A percentile compares a stretch with the other conserved stretches of the same genome.
phyloP scores from a whole-genome alignment of 495 filamentous ascomycete species.

The Penicillium cosmopolitanum region DNA sequence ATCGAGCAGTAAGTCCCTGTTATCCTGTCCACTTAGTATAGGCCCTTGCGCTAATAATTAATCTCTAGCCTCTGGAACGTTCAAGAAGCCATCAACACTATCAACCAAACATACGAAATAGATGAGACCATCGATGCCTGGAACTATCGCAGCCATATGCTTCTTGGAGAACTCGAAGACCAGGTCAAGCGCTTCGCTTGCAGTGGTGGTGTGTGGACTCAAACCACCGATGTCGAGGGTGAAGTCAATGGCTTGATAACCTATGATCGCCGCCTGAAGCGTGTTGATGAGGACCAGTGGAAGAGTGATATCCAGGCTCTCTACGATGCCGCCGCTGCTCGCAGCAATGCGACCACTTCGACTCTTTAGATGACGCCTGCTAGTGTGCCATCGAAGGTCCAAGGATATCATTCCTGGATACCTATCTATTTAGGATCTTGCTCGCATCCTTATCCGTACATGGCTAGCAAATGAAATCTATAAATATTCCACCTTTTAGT shows the following conservation, averaged over 20 bases:
- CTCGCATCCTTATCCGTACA: no score
- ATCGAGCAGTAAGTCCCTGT: conserved; percentile 46
- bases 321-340: conserved; percentile 54
- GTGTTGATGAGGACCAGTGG: conserved; percentile 62
- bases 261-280: conserved; percentile 61
- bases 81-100: conserved; percentile 53
- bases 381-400: no score
- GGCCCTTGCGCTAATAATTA: background rate
- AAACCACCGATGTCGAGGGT: conserved; percentile 75
- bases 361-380: background rate
- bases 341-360: conserved; percentile 19
- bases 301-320: conserved; percentile 59
- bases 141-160: conserved; percentile 63
- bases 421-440: no score
- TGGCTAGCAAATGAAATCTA: no score
- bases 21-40: background rate
- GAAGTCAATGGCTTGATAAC: conserved; percentile 73
- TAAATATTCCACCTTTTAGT: no score
- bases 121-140: conserved; percentile 58
- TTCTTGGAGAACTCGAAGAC: conserved; percentile 58
- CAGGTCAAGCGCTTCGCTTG: conserved; percentile 61
- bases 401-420: no score
- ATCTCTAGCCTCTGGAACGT: conserved; percentile 58
- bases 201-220: conserved; percentile 64
- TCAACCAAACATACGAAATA: conserved; percentile 70